phyloP scores from a whole-genome alignment of 257 asterid species.

The Solanum bulbocastanum region DNA sequence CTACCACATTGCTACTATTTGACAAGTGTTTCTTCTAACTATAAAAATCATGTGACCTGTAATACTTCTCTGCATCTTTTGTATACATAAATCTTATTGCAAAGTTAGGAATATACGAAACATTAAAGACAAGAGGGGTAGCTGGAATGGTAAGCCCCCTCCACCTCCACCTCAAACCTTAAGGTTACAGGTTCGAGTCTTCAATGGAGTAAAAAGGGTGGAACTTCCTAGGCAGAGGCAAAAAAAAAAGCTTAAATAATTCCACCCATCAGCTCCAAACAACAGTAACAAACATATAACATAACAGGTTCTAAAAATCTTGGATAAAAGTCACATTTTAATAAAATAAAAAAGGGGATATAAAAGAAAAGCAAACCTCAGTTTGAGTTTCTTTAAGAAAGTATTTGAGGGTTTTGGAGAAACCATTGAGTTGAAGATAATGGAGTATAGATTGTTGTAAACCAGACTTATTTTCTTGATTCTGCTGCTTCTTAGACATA shows the following conservation, averaged over 20 bases:
- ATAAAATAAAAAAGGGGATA: background rate
- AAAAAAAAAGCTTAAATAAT: background rate
- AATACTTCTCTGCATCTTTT: background rate
- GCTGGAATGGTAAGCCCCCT: background rate
- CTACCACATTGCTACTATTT: background rate
- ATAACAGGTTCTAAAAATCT: background rate
- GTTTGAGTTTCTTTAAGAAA: conserved; percentile 19
- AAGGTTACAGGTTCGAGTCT: background rate
- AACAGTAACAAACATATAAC: background rate
- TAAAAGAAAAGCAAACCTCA: conserved; percentile 6
- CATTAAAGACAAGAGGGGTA: no score
- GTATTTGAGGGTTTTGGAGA: conserved; percentile 21
- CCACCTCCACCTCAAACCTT: background rate
- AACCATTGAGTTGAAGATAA: conserved; percentile 14
- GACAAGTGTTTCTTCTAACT: background rate
- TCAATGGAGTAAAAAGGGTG: background rate
- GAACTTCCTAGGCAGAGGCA: no score
- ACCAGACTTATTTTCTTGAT: background rate
- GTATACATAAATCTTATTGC: background rate
- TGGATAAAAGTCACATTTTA: background rate
- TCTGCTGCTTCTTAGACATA: conserved; percentile 8
- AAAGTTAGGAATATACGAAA: background rate
- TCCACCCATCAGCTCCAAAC: background rate
- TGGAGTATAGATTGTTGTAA: conserved; percentile 13
- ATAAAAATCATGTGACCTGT: background rate